Evolutionary conservation across 345 rosid species (phyloP), one percentile per base, ranked within the genome.

Genomic region (Firmiana major): DNA sequence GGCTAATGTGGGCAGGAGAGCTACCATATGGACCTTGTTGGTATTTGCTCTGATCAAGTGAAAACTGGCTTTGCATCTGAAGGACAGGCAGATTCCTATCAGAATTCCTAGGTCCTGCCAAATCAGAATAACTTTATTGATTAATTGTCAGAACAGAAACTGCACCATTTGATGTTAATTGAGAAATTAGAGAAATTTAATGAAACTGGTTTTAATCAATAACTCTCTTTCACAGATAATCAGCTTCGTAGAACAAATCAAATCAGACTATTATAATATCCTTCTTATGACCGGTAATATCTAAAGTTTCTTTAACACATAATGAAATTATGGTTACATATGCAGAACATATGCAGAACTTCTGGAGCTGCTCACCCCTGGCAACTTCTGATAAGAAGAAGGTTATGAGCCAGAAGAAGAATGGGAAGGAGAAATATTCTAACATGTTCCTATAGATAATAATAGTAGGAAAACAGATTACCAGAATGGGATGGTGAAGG

Each of bases 51-150:
- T 81, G 84, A 78, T 80, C 63, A 68, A 79, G 82, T 28, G 84
- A 60, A 75, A 78, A 76, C 51, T 57, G 63, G 79, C 77, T 73
- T 62, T 82, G 89, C 86, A 80, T 79, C 71, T 83, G 92, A 87
- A 83, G 69, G 72, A 79, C 74, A 55, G 81, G 84, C 63, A 83
- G 74, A 77, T 71, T 79, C 78, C 78, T 59, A 68, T 73, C 81
- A n/a, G 21, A 60, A 55, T 77, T 86, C 70, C 87, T 42, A 24
- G 83, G 75, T 77, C 86, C 96, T 91, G 86, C 75, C 67, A 79
- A 76, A 79, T 65, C 16, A 51, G 40, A 85, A 77, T 42, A 62
- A 62, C 77, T 51, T 48, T 42, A 28, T 54, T 8, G 28, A 49
- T 9, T 31, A 49, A n/a, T 48, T 45, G 16, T 17, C 36, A 53